Evolutionary conservation across 2,329 filamentous ascomycete genomes (phyloP), one percentile per base, ranked within the genome.

Genomic region (Rhinocladiella mackenziei): DNA sequence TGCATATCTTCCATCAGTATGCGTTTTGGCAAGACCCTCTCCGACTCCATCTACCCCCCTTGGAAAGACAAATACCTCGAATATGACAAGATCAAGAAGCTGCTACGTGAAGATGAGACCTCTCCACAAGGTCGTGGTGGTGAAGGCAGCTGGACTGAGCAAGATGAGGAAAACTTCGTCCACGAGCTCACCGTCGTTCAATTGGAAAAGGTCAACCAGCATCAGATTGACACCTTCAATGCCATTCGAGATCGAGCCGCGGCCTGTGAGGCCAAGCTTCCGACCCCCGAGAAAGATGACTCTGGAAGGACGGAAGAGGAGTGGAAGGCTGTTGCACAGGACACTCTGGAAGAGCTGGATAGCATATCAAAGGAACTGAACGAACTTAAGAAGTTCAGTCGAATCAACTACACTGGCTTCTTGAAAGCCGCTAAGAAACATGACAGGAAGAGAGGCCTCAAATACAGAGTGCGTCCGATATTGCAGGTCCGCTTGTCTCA

Each of bases 381-480:
- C 64, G 86, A 94, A 72, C 77, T 98, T 56, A 92, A 95, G 69
- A 92, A 87, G 65, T 98, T 92, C 70, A 92, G 88, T 66, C 86
- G 84, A 54, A 83, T 96, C 71, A 98, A 98, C 71, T 98, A 96
- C 67, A 95, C 92, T 4, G 92, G 89, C 35, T 95, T 97, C 68
- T 77, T 96, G 62, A 98, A 98, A 75, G 94, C 94, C 35, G 89
- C 89, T 44, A 98, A 98, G 80, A 98, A 98, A 71, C 92, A 98
- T 68, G 92, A 98, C 68, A 86, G 92, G 56, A 94, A 91, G 70
- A 79, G 91, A 55, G 89, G 89, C 43, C 77, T 81, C 55, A 77
- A 81, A 40, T 97, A 97, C 72, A 87, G 84, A 64, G 85, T 97
- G 56, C 81, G 88, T 17, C 89, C 92, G 19, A 82, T 97, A 72